Percentiles rank a stretch among this genome's conserved stretches.
Evolutionary conservation across 345 rosid species (phyloP).

Genomic region (Stellera chamaejasme): DNA sequence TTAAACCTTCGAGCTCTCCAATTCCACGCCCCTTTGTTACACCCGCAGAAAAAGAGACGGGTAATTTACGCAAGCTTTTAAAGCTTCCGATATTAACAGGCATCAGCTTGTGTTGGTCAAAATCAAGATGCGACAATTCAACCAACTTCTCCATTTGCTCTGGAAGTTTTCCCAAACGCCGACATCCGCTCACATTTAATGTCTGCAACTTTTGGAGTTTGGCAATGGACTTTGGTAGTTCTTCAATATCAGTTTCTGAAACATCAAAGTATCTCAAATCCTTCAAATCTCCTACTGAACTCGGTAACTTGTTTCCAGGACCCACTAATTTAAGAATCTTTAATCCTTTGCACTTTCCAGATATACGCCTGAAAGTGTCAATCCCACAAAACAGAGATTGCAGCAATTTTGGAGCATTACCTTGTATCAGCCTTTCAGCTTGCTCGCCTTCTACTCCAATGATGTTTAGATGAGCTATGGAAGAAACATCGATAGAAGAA

Average conservation of each 20-base stretch:
- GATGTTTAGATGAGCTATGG: neutral
- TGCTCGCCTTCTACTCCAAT: neutral
- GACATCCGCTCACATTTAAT: neutral
- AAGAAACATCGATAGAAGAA: neutral
- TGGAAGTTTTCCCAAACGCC: neutral
- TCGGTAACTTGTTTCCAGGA: neutral
- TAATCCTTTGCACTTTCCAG: conserved; percentile 2
- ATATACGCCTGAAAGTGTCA: neutral
- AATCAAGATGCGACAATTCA: neutral
- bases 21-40: neutral
- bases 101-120: neutral
- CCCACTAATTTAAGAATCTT: neutral
- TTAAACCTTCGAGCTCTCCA: neutral
- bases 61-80: neutral
- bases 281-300: conserved; percentile 8
- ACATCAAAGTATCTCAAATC: conserved; percentile 14
- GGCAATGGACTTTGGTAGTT: neutral
- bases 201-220: conserved; percentile 10
- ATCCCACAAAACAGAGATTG: neutral
- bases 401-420: neutral
- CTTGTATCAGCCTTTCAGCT: neutral
- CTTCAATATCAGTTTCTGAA: neutral
- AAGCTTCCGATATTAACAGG: neutral
- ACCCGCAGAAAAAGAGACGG: neutral
- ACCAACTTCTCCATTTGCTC: neutral